Percentiles rank a stretch among this genome's conserved stretches.
phyloP scores from a whole-genome alignment of 106 monocot genomes.

The Phalaenopsis aphrodite region DNA sequence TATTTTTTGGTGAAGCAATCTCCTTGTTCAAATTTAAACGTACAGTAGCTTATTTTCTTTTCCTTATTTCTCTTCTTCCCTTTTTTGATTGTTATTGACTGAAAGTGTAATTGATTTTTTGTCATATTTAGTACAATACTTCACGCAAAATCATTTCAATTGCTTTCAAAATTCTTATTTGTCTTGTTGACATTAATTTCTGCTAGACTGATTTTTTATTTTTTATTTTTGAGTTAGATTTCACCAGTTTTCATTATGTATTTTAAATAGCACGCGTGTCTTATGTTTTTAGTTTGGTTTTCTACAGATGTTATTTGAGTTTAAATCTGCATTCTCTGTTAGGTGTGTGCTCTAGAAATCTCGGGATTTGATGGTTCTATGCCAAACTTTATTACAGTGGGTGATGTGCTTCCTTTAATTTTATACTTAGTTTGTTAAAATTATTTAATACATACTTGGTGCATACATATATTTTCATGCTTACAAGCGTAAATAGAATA shows the following conservation, averaged over 20 bases:
- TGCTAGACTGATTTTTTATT: not conserved
- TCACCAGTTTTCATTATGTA: not conserved
- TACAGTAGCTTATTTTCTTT: not conserved
- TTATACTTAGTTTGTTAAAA: not conserved
- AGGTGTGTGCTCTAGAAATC: not conserved
- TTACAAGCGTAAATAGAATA: not conserved
- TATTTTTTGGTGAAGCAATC: not conserved
- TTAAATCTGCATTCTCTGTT: not conserved
- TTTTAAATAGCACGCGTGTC: not conserved
- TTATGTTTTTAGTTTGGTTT: not conserved
- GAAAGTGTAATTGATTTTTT: not conserved
- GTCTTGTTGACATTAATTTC: not conserved
- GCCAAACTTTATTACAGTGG: not conserved
- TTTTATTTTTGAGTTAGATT: not conserved
- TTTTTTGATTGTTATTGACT: not conserved
- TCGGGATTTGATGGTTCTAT: not conserved
- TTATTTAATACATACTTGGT: not conserved
- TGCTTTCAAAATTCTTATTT: not conserved
- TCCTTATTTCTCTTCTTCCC: not conserved
- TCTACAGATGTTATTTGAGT: not conserved
- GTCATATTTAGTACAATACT: not conserved
- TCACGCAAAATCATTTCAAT: not conserved
- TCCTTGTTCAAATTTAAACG: not conserved
- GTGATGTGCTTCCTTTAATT: not conserved
- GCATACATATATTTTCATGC: not conserved